Evolutionary conservation across 73 alveolate species (phyloP), one percentile per base, ranked within the genome.

Genomic region (Paramecium octaurelia): DNA sequence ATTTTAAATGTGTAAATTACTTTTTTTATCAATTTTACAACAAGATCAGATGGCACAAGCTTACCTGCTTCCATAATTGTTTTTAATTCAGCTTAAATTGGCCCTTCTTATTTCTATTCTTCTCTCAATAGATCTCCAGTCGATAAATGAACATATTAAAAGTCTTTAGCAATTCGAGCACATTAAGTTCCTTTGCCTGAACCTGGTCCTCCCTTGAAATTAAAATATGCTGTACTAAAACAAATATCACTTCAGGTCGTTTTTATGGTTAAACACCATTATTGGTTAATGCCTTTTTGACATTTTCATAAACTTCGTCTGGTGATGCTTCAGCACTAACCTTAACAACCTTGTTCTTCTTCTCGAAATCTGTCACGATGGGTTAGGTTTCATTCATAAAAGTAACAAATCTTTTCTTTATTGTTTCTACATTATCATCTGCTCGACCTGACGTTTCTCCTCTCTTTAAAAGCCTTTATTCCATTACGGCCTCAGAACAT

Each of bases 351-450:
- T 96, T 97, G 20, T 97, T 97, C 87, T 92, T 84, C 84, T 87
- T 86, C 46, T 92, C 94, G 83, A 96, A 98, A 59, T 93, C 92
- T 43, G 95, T 95, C 44, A 98, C 94, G 77, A 98, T 95, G 14
- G 99, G 99, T 95, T 96, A 86, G 29, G 99, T 97, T 83, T 97
- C 99, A 27, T 94, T 93, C 20, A 92, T 95, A 97, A 95, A 98
- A 40, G 98, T 97, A 42, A 93, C 88, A 90, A 98, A 97, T 95
- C 99, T 97, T 95, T 98, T 98, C 89, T 86, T 95, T 80, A 98
- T 95, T 58, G 99, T 94, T 95, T 98, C 99, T 76, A 95, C 97
- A 93, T 98, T 98, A 92, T 98, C 99, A 96, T 98, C 99, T 18
- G 94, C 96, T 93, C 99, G 95, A 12, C 99, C 99, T 12, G 98